These are phyloP conservation scores for Kuraishia piskuri DNA, from an alignment of 805 yeast genomes.

Conservation along the genomic window DNA sequence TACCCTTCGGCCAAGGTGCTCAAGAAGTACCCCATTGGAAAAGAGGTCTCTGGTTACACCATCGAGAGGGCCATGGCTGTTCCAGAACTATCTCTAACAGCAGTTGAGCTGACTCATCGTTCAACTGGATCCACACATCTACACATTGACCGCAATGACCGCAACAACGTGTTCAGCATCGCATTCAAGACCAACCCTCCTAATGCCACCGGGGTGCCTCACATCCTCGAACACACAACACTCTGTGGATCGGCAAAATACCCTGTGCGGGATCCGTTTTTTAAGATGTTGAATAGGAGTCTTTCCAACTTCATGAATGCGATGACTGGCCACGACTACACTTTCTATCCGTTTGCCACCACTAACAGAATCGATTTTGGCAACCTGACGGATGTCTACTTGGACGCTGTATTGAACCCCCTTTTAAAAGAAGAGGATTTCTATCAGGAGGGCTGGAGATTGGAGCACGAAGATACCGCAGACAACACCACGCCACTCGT, in stretches of 20 bases:
- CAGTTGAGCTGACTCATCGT: conserved; percentile 61
- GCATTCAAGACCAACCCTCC: conserved; percentile 95
- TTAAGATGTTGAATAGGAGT: conserved; percentile 94
- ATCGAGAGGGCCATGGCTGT: conserved; percentile 57
- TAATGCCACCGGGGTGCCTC: conserved; percentile 91
- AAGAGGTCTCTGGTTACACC: conserved; percentile 55
- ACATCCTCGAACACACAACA: conserved; percentile 92
- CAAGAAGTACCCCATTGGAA: conserved; percentile 55
- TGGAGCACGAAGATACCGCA: conserved; percentile 59
- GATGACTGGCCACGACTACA: conserved; percentile 96
- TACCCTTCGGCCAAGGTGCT: conserved; percentile 8
- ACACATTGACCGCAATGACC: conserved; percentile 78
- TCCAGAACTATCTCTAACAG: conserved; percentile 76
- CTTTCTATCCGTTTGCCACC: conserved; percentile 93
- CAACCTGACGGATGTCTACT: conserved; percentile 79
- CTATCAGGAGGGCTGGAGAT: conserved; percentile 95
- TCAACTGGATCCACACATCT: conserved; percentile 73
- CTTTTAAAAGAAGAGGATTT: conserved; percentile 73
- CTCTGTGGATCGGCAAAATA: conserved; percentile 86
- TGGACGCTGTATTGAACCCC: conserved; percentile 84
- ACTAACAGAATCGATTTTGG: conserved; percentile 76
- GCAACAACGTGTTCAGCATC: conserved; percentile 80
- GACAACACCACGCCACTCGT: conserved; percentile 54
- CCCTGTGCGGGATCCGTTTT: conserved; percentile 96
- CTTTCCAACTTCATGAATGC: conserved; percentile 96